These are phyloP conservation scores for Blastobotrys aristatus DNA, from an alignment of 1,139 yeast genomes.

Conservation along the genomic window DNA sequence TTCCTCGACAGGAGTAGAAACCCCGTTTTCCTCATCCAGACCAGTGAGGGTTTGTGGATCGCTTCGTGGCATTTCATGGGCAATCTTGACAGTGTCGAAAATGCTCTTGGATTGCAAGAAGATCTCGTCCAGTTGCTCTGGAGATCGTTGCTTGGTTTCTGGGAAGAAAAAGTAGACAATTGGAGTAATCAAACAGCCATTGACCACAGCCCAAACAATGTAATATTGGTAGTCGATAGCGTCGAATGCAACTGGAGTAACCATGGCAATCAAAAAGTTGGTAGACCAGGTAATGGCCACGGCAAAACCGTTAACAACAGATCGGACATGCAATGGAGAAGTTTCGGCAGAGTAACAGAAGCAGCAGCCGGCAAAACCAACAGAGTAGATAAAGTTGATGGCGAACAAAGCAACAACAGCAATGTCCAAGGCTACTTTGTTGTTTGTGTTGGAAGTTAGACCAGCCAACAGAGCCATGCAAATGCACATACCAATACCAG, in stretches of 20 bases:
- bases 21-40: conserved; percentile 10
- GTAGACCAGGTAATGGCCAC: conserved; percentile 40
- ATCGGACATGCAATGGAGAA: conserved; percentile 57
- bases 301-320: conserved; percentile 48
- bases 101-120: conserved; percentile 26
- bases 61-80: conserved; percentile 15
- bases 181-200: conserved; percentile 26
- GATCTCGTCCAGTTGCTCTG: conserved; percentile 45
- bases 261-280: conserved; percentile 41
- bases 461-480: conserved; percentile 25
- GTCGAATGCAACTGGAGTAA: conserved; percentile 40
- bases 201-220: conserved; percentile 34
- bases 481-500: conserved; percentile 22
- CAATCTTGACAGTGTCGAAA: conserved; percentile 18
- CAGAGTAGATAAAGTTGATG: conserved; percentile 22
- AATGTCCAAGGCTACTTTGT: conserved; percentile 20
- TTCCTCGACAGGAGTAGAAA: conserved; percentile 13
- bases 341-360: conserved; percentile 52
- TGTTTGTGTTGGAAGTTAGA: conserved; percentile 19
- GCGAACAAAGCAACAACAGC: conserved; percentile 24
- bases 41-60: conserved; percentile 3
- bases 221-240: conserved; percentile 36
- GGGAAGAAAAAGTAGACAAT: conserved; percentile 43
- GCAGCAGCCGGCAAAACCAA: conserved; percentile 24
- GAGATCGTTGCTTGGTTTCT: conserved; percentile 38